Conservation (phyloP, 208 protist species). For the Acanthamoeba triangularis region DNA sequence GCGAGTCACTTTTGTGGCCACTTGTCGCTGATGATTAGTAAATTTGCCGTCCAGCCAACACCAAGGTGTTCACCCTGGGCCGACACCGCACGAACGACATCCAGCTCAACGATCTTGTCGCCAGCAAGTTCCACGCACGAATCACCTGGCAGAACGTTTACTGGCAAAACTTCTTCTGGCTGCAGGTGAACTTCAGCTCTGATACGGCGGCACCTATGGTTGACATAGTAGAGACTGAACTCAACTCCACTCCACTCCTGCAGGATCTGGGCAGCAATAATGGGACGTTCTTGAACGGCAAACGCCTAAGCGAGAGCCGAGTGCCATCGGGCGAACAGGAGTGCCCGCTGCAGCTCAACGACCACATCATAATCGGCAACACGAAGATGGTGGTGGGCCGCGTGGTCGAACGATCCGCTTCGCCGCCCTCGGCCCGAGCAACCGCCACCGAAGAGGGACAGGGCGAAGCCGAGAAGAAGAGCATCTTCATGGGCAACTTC, state of each 20-base stretch:
- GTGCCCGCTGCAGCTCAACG: conserved; percentile 51
- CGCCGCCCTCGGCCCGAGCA: background rate
- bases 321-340: conserved; percentile 26
- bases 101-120: conserved; percentile 32
- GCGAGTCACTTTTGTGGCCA: background rate
- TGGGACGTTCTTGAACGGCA: conserved; percentile 55
- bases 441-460: background rate
- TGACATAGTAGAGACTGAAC: no score
- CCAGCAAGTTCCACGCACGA: conserved; percentile 55
- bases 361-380: conserved; percentile 52
- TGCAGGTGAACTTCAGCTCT: background rate
- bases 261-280: conserved; percentile 61
- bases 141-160: conserved; percentile 65
- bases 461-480: background rate
- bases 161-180: conserved; percentile 63
- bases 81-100: conserved; percentile 40
- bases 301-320: conserved; percentile 52
- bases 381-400: conserved; percentile 13
- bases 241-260: background rate
- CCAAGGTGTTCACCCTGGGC: conserved; percentile 27
- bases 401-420: background rate
- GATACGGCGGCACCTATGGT: no score
- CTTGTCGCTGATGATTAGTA: no score
- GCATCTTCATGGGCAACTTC: conserved; percentile 40
- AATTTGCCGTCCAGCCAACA: background rate